Conservation (phyloP, 1,284 basidiomycete genomes). For the Xerocomus minutiporus region DNA sequence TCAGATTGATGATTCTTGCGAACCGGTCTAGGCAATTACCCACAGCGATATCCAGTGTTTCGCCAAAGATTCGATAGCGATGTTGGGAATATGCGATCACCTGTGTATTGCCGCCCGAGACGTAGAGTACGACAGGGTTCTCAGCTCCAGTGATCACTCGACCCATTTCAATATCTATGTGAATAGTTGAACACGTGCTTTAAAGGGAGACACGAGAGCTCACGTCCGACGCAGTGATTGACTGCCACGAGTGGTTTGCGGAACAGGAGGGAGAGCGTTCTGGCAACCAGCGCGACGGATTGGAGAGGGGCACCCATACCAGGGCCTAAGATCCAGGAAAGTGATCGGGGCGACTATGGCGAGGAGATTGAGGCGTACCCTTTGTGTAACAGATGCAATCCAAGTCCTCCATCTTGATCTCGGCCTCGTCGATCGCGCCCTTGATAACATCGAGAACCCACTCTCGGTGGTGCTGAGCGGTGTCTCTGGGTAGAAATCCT, state of each 20-base stretch:
- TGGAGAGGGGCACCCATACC: constrained; percentile 98
- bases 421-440: constrained; percentile 73
- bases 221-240: constrained; percentile 99
- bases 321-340: constrained; percentile 57
- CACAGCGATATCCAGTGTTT: constrained; percentile 98
- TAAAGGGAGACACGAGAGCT: constrained; percentile 18
- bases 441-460: constrained; percentile 86
- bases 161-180: constrained; percentile 96
- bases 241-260: constrained; percentile 93
- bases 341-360: not conserved
- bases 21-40: constrained; percentile 98
- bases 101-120: constrained; percentile 98
- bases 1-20: constrained; percentile 91
- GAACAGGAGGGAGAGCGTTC: constrained; percentile 86
- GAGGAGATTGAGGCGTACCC: constrained; percentile 46
- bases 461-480: constrained; percentile 91
- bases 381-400: constrained; percentile 98
- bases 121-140: constrained; percentile 97
- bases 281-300: constrained; percentile 92
- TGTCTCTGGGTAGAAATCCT: constrained; percentile 94
- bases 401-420: constrained; percentile 68
- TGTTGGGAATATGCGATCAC: constrained; percentile 98
- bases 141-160: constrained; percentile 90
- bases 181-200: not conserved
- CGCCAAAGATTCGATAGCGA: constrained; percentile 97